These are phyloP conservation scores for Trichosporon sp. DNA, from an alignment of 1,284 basidiomycete species.

Conservation along the genomic window DNA sequence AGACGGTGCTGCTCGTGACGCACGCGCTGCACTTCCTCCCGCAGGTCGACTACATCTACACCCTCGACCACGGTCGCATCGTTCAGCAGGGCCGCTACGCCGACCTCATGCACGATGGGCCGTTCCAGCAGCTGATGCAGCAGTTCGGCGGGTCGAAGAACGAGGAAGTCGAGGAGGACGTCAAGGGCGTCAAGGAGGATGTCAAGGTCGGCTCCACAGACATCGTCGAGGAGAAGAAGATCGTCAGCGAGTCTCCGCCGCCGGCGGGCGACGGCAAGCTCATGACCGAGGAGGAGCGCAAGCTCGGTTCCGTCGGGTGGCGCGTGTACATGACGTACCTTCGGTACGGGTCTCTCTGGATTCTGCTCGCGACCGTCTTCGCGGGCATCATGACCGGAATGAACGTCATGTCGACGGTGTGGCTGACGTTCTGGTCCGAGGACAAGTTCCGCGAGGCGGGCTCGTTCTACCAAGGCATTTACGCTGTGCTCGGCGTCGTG, in stretches of 20 bases:
- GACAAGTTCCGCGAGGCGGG: constrained; percentile 41
- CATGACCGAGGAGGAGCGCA: constrained; percentile 51
- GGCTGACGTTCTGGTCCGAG: constrained; percentile 69
- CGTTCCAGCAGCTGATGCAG: constrained; percentile 59
- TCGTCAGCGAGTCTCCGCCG: constrained; percentile 52
- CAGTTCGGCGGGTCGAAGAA: constrained; percentile 60
- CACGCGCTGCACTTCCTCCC: constrained; percentile 52
- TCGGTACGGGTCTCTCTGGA: constrained; percentile 57
- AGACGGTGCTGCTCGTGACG: constrained; percentile 68
- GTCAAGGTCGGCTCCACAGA: constrained; percentile 18
- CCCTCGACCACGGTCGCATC: constrained; percentile 57
- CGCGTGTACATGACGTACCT: constrained; percentile 67
- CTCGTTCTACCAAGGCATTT: constrained; percentile 67
- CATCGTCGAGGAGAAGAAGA: constrained; percentile 45
- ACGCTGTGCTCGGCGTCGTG: constrained; percentile 58
- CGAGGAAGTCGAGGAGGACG: constrained; percentile 51
- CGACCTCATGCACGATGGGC: constrained; percentile 56
- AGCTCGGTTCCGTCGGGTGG: constrained; percentile 64
- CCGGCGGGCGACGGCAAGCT: constrained; percentile 55
- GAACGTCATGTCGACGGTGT: constrained; percentile 34
- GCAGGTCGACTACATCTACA: constrained; percentile 18
- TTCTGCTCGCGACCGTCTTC: constrained; percentile 58
- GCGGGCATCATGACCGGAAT: constrained; percentile 55
- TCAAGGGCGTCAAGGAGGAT: constrained; percentile 21
- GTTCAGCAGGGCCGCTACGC: constrained; percentile 63